phyloP scores from a whole-genome alignment of 495 filamentous ascomycete genomes.

The Aspergillus funiculosus region DNA sequence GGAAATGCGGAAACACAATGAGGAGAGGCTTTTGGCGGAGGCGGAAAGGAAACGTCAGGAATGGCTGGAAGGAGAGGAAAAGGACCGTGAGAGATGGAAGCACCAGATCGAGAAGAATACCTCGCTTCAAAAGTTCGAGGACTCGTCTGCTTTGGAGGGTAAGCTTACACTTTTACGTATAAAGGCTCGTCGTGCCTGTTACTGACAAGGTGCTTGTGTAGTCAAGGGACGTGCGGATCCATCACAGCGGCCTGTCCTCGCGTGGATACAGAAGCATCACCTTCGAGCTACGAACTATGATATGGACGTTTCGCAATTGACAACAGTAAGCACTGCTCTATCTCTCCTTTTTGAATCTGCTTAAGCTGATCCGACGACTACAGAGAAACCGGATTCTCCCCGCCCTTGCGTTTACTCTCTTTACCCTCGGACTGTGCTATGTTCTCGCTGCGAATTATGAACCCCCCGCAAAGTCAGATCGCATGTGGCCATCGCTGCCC shows the following conservation, averaged over 20 bases:
- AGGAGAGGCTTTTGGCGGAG: conserved; percentile 37
- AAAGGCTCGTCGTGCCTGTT: neutral
- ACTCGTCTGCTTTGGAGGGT: conserved; percentile 36
- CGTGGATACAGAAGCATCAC: conserved; percentile 47
- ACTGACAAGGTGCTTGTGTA: too few relatives aligned
- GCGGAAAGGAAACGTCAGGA: conserved; percentile 44
- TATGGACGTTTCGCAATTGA: conserved; percentile 28
- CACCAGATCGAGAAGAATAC: conserved; percentile 40
- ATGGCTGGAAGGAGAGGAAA: conserved; percentile 39
- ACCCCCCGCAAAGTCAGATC: conserved; percentile 49
- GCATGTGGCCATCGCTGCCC: conserved; percentile 68
- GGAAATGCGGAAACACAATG: conserved; percentile 45
- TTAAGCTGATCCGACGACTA: conserved; percentile 3
- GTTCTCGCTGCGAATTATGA: conserved; percentile 56
- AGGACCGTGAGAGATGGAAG: conserved; percentile 38
- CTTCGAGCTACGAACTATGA: conserved; percentile 34
- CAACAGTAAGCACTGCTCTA: conserved; percentile 26
- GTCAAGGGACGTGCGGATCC: conserved; percentile 42
- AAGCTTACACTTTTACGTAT: neutral
- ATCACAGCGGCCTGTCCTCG: conserved; percentile 35
- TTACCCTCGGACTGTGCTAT: conserved; percentile 46
- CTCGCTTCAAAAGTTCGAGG: conserved; percentile 46
- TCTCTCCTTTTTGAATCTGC: neutral
- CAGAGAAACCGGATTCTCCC: conserved; percentile 59
- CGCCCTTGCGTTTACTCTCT: conserved; percentile 50